A percentile compares a stretch with the other conserved stretches of the same genome.
Conservation (phyloP, 179 eudicot genomes). For the Nepenthes alata region DNA sequence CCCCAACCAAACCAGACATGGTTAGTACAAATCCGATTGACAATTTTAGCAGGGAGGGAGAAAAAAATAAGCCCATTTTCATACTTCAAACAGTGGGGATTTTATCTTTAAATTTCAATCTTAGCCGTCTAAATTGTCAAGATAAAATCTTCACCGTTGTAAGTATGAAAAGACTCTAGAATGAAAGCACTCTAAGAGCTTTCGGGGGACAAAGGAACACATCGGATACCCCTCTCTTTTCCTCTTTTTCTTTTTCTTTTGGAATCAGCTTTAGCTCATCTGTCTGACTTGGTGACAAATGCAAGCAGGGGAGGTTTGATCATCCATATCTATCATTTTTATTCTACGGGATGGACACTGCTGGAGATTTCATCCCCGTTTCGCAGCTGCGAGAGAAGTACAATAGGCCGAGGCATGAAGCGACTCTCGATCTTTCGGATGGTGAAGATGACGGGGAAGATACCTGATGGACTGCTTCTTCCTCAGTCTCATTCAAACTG, state of each 20-base stretch:
- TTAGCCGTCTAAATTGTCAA: no score
- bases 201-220: no score
- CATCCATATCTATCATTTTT: conserved; percentile 82
- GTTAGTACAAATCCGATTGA: conserved; percentile 24
- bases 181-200: no score
- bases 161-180: no score
- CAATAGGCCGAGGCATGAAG: conserved; percentile 68
- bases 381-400: conserved; percentile 88
- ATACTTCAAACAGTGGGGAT: background rate
- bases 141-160: no score
- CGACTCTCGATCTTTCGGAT: conserved; percentile 41
- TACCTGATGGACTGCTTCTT: conserved; percentile 9
- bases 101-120: background rate
- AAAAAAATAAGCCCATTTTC: background rate
- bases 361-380: conserved; percentile 85
- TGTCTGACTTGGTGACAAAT: background rate
- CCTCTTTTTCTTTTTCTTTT: background rate
- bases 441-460: conserved; percentile 36
- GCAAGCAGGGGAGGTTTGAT: conserved; percentile 69
- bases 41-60: background rate
- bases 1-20: conserved; percentile 59
- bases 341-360: conserved; percentile 71
- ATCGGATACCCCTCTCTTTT: background rate
- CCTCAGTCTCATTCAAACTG: no score
- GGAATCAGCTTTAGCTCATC: background rate